Evolutionary conservation across 2,329 filamentous ascomycete genomes (phyloP).

Genomic region (Calycina herbarum): DNA sequence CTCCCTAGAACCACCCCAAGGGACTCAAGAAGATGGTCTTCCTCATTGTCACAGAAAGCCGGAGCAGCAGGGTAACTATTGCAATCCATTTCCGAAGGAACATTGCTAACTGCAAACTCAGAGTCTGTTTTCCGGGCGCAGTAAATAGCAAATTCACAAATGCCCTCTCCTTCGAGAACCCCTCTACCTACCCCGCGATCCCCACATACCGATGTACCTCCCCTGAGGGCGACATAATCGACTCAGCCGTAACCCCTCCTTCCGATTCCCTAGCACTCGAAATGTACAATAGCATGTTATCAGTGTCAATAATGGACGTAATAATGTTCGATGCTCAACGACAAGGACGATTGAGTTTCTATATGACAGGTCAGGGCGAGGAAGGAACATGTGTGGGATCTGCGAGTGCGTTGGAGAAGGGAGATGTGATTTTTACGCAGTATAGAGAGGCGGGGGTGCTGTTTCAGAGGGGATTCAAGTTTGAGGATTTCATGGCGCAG

Average conservation of each 20-base stretch:
- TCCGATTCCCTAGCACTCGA: constrained; percentile 30
- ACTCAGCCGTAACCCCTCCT: constrained; percentile 64
- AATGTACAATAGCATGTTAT: constrained; percentile 59
- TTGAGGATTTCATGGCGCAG: constrained; percentile 93
- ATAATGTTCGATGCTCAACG: constrained; percentile 98
- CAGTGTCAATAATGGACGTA: constrained; percentile 82
- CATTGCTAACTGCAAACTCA: constrained; percentile 44
- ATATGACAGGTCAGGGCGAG: constrained; percentile 67
- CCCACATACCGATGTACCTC: constrained; percentile 73
- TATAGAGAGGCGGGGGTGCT: constrained; percentile 94
- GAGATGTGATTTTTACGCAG: constrained; percentile 90
- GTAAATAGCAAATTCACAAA: constrained; percentile 91
- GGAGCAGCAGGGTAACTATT: constrained; percentile 31
- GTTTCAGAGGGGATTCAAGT: constrained; percentile 80
- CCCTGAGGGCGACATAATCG: constrained; percentile 81
- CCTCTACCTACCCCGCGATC: constrained; percentile 71
- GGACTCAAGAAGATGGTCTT: constrained; percentile 27
- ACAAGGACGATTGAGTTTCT: constrained; percentile 67
- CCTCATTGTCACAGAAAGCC: constrained; percentile 33
- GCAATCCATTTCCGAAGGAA: neutral
- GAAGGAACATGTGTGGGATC: constrained; percentile 92
- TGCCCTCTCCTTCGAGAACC: constrained; percentile 73
- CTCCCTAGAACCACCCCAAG: constrained; percentile 4
- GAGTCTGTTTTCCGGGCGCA: constrained; percentile 76
- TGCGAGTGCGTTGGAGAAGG: constrained; percentile 76